Evolutionary conservation across 352 stramenopile species (phyloP).

Genomic region (Phytophthora sp.): DNA sequence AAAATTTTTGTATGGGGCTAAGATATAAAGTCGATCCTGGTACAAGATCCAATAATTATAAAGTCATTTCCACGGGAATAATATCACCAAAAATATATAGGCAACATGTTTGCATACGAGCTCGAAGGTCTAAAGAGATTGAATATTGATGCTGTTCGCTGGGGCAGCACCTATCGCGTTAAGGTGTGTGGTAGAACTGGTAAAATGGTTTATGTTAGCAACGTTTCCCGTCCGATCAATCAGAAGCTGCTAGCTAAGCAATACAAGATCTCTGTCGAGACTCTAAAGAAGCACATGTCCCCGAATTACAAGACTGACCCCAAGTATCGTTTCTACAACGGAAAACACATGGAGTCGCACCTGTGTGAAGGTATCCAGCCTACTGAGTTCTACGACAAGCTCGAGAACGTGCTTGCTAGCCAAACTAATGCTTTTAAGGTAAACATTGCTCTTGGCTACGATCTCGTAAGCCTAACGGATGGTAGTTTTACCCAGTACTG

Average conservation of each 20-base stretch:
- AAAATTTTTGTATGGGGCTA: no score
- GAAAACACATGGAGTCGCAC: background rate
- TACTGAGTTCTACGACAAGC: background rate
- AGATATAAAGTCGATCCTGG: no score
- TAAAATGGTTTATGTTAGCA: background rate
- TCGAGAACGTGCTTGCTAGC: background rate
- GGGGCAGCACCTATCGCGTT: background rate
- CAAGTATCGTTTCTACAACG: background rate
- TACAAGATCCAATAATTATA: no score
- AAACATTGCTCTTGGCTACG: background rate
- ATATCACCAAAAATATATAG: background rate
- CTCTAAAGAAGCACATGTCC: background rate
- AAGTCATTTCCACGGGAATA: background rate
- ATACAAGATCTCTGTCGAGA: no score
- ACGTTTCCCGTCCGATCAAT: background rate
- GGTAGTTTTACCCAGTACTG: no score
- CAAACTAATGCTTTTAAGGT: background rate
- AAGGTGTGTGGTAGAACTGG: background rate
- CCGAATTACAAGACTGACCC: background rate
- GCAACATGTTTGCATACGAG: background rate
- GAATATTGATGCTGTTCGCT: background rate
- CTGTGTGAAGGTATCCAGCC: background rate
- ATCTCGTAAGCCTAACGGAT: background rate
- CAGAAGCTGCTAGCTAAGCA: background rate
- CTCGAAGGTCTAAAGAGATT: background rate